phyloP scores from a whole-genome alignment of 73 alveolate genomes.

The Tetrahymena thermophila region DNA sequence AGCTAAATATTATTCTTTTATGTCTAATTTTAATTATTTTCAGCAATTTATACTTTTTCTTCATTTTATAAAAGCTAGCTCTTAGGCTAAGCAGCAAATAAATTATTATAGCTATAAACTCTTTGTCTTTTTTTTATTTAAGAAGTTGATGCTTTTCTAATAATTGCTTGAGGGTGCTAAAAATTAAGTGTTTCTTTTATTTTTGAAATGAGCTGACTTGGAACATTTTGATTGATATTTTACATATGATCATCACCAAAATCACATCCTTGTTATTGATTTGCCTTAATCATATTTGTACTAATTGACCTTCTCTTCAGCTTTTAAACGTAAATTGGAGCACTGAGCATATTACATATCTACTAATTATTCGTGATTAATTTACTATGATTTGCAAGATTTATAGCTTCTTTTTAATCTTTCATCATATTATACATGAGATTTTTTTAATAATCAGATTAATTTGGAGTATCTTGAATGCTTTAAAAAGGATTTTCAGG shows the following conservation, averaged over 20 bases:
- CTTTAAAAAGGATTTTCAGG: neutral
- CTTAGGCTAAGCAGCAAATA: neutral
- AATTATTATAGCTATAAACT: neutral
- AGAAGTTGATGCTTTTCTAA: neutral
- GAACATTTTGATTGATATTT: neutral
- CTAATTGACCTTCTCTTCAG: neutral
- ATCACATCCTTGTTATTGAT: neutral
- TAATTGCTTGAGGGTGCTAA: neutral
- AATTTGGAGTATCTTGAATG: neutral
- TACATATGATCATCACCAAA: neutral
- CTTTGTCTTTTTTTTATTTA: neutral
- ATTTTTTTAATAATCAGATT: neutral
- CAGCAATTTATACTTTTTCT: neutral
- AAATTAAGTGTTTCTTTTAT: neutral
- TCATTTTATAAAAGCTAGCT: neutral
- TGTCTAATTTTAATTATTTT: neutral
- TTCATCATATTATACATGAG: neutral
- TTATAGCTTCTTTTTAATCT: neutral
- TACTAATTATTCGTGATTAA: neutral
- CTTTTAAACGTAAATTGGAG: neutral
- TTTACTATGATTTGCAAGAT: neutral
- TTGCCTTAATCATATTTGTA: neutral
- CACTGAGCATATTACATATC: neutral
- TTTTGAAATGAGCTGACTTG: neutral
- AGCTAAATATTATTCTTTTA: neutral